A percentile compares a stretch with the other conserved stretches of the same genome.
Evolutionary conservation across 179 eudicot genomes (phyloP).

Genomic region (Patellifolia procumbens): DNA sequence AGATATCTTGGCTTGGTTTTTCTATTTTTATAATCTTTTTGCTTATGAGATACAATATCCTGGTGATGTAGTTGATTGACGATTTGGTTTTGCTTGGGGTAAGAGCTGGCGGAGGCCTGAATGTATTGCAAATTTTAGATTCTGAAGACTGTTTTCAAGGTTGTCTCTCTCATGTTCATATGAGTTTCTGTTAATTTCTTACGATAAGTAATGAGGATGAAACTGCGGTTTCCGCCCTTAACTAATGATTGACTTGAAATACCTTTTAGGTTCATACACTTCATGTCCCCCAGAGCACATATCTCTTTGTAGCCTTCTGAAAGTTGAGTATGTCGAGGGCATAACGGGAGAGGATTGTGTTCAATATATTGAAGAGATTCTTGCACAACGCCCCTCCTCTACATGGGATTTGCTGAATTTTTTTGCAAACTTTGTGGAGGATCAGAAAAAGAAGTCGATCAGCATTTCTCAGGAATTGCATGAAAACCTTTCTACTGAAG

Average conservation of each 20-base stretch:
- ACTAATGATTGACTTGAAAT: slow-evolving; percentile 11
- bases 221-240: neutral
- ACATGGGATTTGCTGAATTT: slow-evolving; percentile 55
- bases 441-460: slow-evolving; percentile 44
- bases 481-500: slow-evolving; percentile 62
- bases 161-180: slow-evolving; percentile 25
- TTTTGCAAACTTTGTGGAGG: slow-evolving; percentile 60
- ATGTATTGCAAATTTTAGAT: slow-evolving; percentile 54
- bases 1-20: neutral
- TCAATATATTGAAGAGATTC: slow-evolving; percentile 53
- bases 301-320: slow-evolving; percentile 74
- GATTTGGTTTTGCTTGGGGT: slow-evolving; percentile 71
- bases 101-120: slow-evolving; percentile 68
- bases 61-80: slow-evolving; percentile 61
- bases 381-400: slow-evolving; percentile 55
- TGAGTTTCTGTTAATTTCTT: slow-evolving; percentile 2
- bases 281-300: slow-evolving; percentile 77
- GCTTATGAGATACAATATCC: slow-evolving; percentile 11
- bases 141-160: slow-evolving; percentile 62
- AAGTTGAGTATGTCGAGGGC: slow-evolving; percentile 44
- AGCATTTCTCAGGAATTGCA: slow-evolving; percentile 48
- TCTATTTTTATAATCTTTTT: neutral
- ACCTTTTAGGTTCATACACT: slow-evolving; percentile 50
- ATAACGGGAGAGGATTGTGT: slow-evolving; percentile 34
- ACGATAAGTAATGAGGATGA: neutral